phyloP scores from a whole-genome alignment of 768 basidiomycete species.

The Boletellus ananiceps region DNA sequence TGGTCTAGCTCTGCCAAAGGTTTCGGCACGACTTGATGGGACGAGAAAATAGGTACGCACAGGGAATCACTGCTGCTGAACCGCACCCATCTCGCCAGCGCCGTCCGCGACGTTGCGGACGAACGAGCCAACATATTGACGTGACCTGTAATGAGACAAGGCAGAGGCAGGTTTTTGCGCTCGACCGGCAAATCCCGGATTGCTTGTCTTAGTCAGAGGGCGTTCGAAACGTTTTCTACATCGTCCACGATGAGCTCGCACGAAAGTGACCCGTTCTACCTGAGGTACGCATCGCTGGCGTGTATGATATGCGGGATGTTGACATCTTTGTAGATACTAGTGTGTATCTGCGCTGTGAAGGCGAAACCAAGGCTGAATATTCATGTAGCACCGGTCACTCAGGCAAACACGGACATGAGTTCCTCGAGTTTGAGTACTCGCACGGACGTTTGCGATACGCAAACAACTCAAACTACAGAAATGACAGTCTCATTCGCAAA shows the following conservation, averaged over 20 bases:
- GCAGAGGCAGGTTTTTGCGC: neutral
- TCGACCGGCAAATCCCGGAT: slow-evolving; percentile 19
- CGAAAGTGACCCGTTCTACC: slow-evolving; percentile 77
- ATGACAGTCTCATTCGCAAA: slow-evolving; percentile 96
- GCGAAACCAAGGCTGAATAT: neutral
- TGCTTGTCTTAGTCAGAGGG: neutral
- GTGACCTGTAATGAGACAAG: neutral
- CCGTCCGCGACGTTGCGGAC: slow-evolving; percentile 15
- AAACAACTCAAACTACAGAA: slow-evolving; percentile 98
- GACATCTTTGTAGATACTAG: slow-evolving; percentile 44
- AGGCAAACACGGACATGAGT: slow-evolving; percentile 96
- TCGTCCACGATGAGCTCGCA: slow-evolving; percentile 23
- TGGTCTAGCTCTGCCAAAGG: slow-evolving; percentile 2
- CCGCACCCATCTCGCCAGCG: slow-evolving; percentile 22
- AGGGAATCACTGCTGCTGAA: slow-evolving; percentile 3
- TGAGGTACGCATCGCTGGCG: slow-evolving; percentile 45
- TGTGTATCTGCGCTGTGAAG: slow-evolving; percentile 26
- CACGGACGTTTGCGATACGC: slow-evolving; percentile 96
- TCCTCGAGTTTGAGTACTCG: slow-evolving; percentile 97
- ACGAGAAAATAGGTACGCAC: slow-evolving; percentile 12
- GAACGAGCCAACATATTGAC: slow-evolving; percentile 30
- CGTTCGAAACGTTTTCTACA: slow-evolving; percentile 11
- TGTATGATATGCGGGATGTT: slow-evolving; percentile 7
- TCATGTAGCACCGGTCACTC: slow-evolving; percentile 77
- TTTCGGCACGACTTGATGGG: neutral